Evolutionary conservation across 176 grass and related monocot genomes (phyloP).

Genomic region (Secale cereale): DNA sequence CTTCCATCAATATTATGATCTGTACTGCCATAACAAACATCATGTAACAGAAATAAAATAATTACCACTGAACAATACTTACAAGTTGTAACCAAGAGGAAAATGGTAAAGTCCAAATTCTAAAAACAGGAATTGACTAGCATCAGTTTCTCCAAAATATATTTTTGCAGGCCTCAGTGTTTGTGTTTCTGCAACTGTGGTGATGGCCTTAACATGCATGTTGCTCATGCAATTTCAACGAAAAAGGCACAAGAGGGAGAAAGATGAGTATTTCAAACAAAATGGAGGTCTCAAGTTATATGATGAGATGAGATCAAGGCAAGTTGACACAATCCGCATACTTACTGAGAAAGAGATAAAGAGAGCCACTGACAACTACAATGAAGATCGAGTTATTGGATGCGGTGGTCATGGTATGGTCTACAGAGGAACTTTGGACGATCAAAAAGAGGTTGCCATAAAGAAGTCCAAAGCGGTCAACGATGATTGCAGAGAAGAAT

Average conservation of each 20-base stretch:
- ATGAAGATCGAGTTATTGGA: background rate
- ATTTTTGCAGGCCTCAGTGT: background rate
- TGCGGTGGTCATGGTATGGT: background rate
- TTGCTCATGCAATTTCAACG: background rate
- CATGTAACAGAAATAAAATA: background rate
- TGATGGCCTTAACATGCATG: background rate
- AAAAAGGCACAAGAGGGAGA: background rate
- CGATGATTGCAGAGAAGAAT: background rate
- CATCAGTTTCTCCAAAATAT: background rate
- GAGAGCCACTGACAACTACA: conserved; percentile 1
- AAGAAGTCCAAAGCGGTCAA: background rate
- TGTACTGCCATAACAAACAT: too few species aligned
- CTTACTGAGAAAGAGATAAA: conserved; percentile 2
- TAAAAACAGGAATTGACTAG: background rate
- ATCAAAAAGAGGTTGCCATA: background rate
- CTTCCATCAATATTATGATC: background rate
- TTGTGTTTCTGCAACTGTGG: background rate
- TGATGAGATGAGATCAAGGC: background rate
- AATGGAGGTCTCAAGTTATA: conserved; percentile 10
- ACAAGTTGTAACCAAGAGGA: background rate
- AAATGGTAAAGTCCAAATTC: background rate
- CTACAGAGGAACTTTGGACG: conserved; percentile 7
- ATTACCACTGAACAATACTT: background rate
- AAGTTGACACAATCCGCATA: background rate
- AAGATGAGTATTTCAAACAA: conserved; percentile 8